phyloP scores from a whole-genome alignment of 345 rosid species.

The Boechera stricta region DNA sequence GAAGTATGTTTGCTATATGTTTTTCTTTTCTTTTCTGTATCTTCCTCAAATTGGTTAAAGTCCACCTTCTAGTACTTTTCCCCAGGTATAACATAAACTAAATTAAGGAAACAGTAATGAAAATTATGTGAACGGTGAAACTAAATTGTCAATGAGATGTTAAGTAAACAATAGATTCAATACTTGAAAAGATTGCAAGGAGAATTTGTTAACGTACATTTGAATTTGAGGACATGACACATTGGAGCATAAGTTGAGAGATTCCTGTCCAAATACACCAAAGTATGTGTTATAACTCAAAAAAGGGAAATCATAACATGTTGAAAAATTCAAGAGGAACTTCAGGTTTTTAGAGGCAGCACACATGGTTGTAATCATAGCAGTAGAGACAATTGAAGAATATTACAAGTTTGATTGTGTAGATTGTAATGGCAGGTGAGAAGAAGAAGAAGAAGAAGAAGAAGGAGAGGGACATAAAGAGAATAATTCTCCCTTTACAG shows the following conservation, averaged over 20 bases:
- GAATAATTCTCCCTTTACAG: constrained; percentile 40
- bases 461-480: constrained; percentile 38
- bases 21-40: constrained; percentile 4
- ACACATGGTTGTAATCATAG: constrained; percentile 46
- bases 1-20: constrained; percentile 1
- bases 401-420: constrained; percentile 14
- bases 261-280: constrained; percentile 10
- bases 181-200: background rate
- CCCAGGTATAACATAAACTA: background rate
- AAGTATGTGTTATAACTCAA: constrained; percentile 26
- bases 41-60: background rate
- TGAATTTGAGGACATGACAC: constrained; percentile 30
- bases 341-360: constrained; percentile 29
- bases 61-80: background rate
- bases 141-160: background rate
- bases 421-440: constrained; percentile 42
- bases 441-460: constrained; percentile 12
- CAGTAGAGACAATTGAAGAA: constrained; percentile 36
- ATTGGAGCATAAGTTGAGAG: constrained; percentile 7
- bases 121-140: background rate
- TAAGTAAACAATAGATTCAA: constrained; percentile 10
- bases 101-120: background rate
- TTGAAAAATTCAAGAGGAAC: constrained; percentile 25
- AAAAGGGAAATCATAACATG: constrained; percentile 41
- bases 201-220: background rate